Base-by-base conservation (phyloP, 805 yeast species). In the Myxozyma neotropica region DNA sequence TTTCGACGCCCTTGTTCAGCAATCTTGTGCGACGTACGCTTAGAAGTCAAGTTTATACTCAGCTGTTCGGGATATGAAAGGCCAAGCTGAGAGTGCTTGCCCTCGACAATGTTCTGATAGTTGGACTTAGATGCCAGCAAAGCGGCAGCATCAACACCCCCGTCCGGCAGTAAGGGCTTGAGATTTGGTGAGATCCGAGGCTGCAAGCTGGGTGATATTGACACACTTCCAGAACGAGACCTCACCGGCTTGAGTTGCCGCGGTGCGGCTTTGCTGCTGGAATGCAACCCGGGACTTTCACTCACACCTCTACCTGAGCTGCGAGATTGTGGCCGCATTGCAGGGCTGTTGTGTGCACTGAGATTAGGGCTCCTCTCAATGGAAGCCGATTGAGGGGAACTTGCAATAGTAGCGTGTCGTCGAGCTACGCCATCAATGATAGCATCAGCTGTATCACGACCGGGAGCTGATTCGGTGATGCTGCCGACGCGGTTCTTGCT, bases 1-100 rank as follows among this genome's bases (percentile, higher is more conserved):
- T 93, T 92, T 67, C 99, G 81, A 54, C 99, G 80, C 15, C 96
- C 98, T 73, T 94, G 97, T 74, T 93, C 99, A 0, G 99, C 98
- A 15, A 89, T 80, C 71, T 93, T 92, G 73, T 93, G 99, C 43
- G 83, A 82, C 1, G 87, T 82, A 68, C 86, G 85, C 71, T 87
- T 86, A 27, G 75, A 71, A 23, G 76, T 72, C 54, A 77, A 61
- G 44, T 75, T 76, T 5, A 72, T 69, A 31, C 72, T 67, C 49
- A 76, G 63, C 10, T 75, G 72, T 56, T 74, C 78, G 1, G 82
- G 81, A 55, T 77, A 73, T 42, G 74, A 59, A 33, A 77, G 67
- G 0, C 79, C 80, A 17, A 77, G 70, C 48, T 73, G 76, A 55
- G 69, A 70, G 66, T 77, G 78, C 23, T 71, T 74, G 40, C 80